phyloP scores from a whole-genome alignment of 352 stramenopile species.

The Globisporangium carolinianum region DNA sequence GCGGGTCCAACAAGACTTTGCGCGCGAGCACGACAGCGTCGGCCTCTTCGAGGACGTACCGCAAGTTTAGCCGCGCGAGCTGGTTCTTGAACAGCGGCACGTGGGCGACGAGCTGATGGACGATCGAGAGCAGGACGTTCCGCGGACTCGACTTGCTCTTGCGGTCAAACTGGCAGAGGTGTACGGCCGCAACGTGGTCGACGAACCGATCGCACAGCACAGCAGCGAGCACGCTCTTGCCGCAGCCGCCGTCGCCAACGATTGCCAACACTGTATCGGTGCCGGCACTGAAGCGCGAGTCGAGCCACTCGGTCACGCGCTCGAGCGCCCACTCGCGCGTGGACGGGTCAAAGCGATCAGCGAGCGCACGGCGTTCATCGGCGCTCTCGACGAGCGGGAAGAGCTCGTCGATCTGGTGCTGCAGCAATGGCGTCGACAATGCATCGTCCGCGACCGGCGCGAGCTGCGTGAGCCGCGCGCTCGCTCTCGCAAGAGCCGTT shows the following conservation, averaged over 20 bases:
- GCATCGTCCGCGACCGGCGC: slow-evolving; percentile 59
- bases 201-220: slow-evolving; percentile 47
- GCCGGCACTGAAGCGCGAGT: slow-evolving; percentile 60
- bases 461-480: slow-evolving; percentile 45
- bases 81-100: slow-evolving; percentile 76
- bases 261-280: slow-evolving; percentile 51
- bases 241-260: slow-evolving; percentile 59
- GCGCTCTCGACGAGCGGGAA: slow-evolving; percentile 73
- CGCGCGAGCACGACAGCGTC: slow-evolving; percentile 55
- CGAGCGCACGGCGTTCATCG: slow-evolving; percentile 21
- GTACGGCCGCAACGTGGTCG: slow-evolving; percentile 47
- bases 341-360: slow-evolving; percentile 28
- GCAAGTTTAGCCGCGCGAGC: slow-evolving; percentile 71
- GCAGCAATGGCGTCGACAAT: slow-evolving; percentile 53
- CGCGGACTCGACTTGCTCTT: slow-evolving; percentile 66
- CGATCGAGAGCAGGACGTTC: slow-evolving; percentile 73
- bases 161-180: slow-evolving; percentile 74
- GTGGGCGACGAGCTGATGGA: slow-evolving; percentile 68
- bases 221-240: slow-evolving; percentile 62
- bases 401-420: slow-evolving; percentile 75
- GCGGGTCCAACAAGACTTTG: slow-evolving; percentile 73
- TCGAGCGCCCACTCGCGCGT: slow-evolving; percentile 61
- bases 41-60: slow-evolving; percentile 74
- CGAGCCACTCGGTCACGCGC: slow-evolving; percentile 70
- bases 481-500: slow-evolving; percentile 23